These are phyloP conservation scores for Straminergon stramineum DNA, from an alignment of 225 moss, liverwort and hornwort genomes.

Conservation along the genomic window DNA sequence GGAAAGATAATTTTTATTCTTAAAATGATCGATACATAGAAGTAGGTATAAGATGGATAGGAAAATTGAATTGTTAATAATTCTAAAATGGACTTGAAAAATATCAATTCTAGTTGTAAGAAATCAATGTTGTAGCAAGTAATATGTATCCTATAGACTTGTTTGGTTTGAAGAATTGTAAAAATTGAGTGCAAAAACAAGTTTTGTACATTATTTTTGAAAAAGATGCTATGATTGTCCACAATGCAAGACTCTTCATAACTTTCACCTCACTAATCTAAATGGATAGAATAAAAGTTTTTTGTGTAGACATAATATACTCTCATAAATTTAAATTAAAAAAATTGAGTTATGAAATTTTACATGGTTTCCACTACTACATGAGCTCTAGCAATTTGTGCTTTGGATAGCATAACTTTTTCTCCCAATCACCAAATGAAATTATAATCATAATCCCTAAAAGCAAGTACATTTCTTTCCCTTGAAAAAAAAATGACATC, in stretches of 20 bases:
- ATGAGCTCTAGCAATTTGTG: accelerated
- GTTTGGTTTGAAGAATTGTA: background rate
- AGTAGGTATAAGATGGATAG: background rate
- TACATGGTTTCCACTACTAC: accelerated
- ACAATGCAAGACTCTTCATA: background rate
- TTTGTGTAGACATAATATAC: accelerated
- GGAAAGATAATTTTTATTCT: background rate
- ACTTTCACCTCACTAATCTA: background rate
- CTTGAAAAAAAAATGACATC: background rate
- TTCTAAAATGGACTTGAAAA: background rate
- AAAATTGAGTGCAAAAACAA: background rate
- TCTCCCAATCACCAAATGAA: background rate
- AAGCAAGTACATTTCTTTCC: background rate
- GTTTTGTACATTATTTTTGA: accelerated
- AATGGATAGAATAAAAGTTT: background rate
- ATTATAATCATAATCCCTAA: background rate
- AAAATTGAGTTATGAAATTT: no score
- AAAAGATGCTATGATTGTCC: background rate
- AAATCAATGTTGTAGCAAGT: no score
- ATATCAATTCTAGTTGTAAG: background rate
- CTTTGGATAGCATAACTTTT: background rate
- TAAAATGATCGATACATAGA: background rate
- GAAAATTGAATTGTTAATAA: no score
- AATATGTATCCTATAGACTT: background rate
- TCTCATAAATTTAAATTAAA: background rate